Percentiles rank a stretch among this genome's conserved stretches.
Evolutionary conservation across 305 asterid species (phyloP).

Genomic region (Fraxinus nigra): DNA sequence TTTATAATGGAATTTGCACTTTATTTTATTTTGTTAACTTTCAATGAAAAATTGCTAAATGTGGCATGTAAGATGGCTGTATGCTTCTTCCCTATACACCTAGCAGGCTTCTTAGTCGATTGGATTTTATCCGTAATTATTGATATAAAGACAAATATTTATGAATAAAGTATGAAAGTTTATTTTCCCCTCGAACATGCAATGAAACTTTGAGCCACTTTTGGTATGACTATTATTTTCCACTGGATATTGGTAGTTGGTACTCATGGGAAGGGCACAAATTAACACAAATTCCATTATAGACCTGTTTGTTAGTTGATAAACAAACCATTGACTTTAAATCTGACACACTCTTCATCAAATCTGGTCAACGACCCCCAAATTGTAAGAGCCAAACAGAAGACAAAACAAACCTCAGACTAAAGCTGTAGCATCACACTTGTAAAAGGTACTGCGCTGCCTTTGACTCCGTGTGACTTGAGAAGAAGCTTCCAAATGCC

Average conservation of each 20-base stretch:
- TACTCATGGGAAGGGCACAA: not conserved
- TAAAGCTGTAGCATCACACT: not conserved
- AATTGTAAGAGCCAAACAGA: conserved; percentile 16
- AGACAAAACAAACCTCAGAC: not conserved
- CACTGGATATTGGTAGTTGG: not conserved
- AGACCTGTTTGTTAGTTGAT: not conserved
- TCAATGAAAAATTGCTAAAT: too few species aligned
- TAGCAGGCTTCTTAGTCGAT: too few species aligned
- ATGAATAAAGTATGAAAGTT: too few species aligned
- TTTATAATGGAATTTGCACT: too few species aligned
- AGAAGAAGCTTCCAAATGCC: conserved; percentile 43
- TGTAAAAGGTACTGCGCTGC: conserved; percentile 27
- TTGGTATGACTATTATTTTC: too few species aligned
- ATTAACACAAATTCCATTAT: not conserved
- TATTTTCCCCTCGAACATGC: too few species aligned
- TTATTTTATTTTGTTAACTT: too few species aligned
- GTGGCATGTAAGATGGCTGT: too few species aligned
- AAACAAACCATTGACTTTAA: not conserved
- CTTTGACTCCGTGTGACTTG: conserved; percentile 43
- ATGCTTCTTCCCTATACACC: too few species aligned
- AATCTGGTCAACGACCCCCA: not conserved
- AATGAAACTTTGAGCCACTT: too few species aligned
- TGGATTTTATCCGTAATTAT: too few species aligned
- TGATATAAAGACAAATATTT: too few species aligned
- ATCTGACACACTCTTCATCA: not conserved